Percentiles rank a stretch among this genome's conserved stretches.
Conservation (phyloP, 2,329 filamentous ascomycete genomes). For the Dactylonectria macrodidyma region DNA sequence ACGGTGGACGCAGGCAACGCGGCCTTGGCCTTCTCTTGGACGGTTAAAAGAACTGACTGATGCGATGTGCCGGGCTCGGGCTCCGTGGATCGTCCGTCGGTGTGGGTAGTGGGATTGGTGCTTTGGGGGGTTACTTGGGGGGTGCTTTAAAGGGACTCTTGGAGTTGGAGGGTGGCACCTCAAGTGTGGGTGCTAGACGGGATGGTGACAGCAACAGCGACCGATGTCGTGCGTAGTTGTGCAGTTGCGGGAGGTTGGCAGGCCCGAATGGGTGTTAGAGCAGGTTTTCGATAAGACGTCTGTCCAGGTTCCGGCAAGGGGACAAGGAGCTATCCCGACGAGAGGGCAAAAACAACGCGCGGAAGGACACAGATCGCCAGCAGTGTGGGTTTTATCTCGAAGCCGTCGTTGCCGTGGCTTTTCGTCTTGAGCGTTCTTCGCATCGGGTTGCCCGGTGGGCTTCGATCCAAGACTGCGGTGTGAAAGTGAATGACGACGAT, state of each 20-base stretch:
- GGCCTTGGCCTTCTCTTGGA: constrained; percentile 36
- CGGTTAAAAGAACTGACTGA: constrained; percentile 29
- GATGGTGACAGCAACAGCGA: constrained; percentile 27
- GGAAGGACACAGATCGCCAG: background rate
- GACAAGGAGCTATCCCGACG: constrained; percentile 15
- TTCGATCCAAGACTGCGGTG: constrained; percentile 7
- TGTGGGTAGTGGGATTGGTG: constrained; percentile 23
- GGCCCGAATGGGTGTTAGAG: constrained; percentile 41
- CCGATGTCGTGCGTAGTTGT: constrained; percentile 33
- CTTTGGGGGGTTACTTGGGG: constrained; percentile 7
- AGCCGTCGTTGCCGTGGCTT: constrained; percentile 1
- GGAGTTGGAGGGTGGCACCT: background rate
- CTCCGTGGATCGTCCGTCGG: constrained; percentile 31
- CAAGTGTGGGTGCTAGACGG: constrained; percentile 19
- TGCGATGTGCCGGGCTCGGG: constrained; percentile 29
- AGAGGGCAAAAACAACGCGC: background rate
- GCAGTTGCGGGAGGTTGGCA: constrained; percentile 41
- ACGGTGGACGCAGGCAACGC: constrained; percentile 35
- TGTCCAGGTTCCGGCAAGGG: constrained; percentile 40
- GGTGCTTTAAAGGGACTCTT: background rate
- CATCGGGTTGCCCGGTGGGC: constrained; percentile 4
- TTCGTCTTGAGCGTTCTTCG: constrained; percentile 3
- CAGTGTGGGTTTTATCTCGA: constrained; percentile 5
- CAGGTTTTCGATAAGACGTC: constrained; percentile 46
- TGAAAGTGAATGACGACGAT: constrained; percentile 37